Percentiles rank a stretch among this genome's conserved stretches.
Conservation (phyloP, 2,329 filamentous ascomycete genomes). For the Ophiostoma tasmaniense region DNA sequence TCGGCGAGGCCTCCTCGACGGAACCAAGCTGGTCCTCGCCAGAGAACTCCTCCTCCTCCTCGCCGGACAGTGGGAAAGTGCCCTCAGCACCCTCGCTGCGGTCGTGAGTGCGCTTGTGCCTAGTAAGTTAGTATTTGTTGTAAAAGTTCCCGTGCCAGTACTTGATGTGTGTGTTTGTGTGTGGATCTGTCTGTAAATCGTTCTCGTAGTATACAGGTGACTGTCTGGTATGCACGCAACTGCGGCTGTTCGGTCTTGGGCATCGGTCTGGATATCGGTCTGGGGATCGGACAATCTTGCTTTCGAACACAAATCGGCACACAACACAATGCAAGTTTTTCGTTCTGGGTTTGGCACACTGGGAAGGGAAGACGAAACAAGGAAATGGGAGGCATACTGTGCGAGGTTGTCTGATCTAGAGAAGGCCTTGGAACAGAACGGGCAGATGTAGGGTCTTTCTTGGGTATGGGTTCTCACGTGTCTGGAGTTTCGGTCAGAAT, state of each 20-base stretch:
- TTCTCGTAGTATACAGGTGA: neutral
- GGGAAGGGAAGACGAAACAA: constrained; percentile 28
- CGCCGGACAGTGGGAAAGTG: constrained; percentile 59
- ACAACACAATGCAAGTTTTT: constrained; percentile 25
- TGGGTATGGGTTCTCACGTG: constrained; percentile 99
- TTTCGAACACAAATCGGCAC: constrained; percentile 30
- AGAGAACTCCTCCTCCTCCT: constrained; percentile 74
- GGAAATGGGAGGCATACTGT: constrained; percentile 60
- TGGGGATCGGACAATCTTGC: constrained; percentile 14
- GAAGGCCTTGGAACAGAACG: constrained; percentile 97
- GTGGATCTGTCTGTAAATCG: neutral
- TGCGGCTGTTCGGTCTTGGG: constrained; percentile 9
- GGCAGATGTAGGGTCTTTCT: constrained; percentile 96
- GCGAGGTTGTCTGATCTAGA: constrained; percentile 97
- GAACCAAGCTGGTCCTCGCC: constrained; percentile 79
- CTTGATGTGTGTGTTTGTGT: neutral
- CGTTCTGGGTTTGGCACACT: constrained; percentile 23
- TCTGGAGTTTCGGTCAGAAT: constrained; percentile 43
- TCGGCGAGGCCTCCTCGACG: constrained; percentile 69
- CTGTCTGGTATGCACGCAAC: neutral
- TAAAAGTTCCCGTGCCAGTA: neutral
- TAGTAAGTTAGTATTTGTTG: constrained; percentile 30
- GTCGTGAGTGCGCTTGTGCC: constrained; percentile 72
- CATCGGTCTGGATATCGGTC: neutral
- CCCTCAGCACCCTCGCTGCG: constrained; percentile 54